Percentiles rank a stretch among this genome's conserved stretches.
phyloP scores from a whole-genome alignment of 305 asterid species.

The Solanum hybrid region DNA sequence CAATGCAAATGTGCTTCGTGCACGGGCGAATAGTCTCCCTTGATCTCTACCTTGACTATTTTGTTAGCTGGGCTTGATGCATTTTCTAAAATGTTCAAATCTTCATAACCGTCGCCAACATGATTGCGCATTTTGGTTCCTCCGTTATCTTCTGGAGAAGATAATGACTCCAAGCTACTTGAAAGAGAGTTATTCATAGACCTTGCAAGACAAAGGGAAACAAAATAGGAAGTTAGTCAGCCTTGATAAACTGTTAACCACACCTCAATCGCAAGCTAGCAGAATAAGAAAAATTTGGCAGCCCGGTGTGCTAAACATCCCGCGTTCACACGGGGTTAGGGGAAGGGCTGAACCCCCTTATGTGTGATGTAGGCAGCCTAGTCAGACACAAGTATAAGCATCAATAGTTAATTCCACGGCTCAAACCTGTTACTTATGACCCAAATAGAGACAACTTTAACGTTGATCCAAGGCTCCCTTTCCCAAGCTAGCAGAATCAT shows the following conservation, averaged over 20 bases:
- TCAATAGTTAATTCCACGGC: neutral
- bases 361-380: neutral
- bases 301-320: neutral
- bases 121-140: conserved; percentile 21
- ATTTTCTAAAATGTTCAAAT: conserved; percentile 23
- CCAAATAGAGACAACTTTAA: neutral
- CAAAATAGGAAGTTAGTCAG: conserved; percentile 10
- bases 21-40: conserved; percentile 28
- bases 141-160: conserved; percentile 31
- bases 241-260: conserved; percentile 7
- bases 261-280: neutral
- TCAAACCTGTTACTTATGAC: neutral
- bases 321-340: no score
- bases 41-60: conserved; percentile 20
- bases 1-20: conserved; percentile 20
- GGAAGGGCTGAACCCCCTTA: neutral
- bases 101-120: conserved; percentile 27
- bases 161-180: conserved; percentile 18
- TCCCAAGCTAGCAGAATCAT: neutral
- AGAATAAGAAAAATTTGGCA: neutral
- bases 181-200: conserved; percentile 29
- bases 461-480: neutral
- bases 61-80: conserved; percentile 20
- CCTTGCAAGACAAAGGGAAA: conserved; percentile 33
- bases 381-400: neutral